Evolutionary conservation across 2,329 filamentous ascomycete genomes (phyloP).

Genomic region (Beauveria varroae): DNA sequence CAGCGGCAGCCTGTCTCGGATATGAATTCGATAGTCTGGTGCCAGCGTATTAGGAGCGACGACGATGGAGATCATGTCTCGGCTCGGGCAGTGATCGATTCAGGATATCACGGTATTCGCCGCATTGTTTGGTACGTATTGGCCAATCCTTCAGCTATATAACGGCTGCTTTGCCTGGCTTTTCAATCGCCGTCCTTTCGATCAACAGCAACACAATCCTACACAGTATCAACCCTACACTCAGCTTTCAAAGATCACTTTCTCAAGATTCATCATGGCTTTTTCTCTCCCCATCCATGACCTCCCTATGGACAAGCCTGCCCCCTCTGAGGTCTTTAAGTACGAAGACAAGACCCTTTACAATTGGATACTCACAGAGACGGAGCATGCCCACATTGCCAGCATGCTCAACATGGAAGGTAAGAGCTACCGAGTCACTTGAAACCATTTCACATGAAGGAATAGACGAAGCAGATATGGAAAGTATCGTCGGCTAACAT

Average conservation of each 20-base stretch:
- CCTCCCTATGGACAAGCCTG: slow-evolving; percentile 1
- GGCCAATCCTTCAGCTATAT: not conserved
- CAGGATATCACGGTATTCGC: no score
- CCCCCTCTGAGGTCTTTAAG: not conserved
- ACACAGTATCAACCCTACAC: not conserved
- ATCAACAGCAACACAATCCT: not conserved
- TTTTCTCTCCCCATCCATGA: not conserved
- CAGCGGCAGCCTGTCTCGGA: not conserved
- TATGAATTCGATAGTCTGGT: not conserved
- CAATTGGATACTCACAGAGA: not conserved
- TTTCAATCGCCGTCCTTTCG: no score
- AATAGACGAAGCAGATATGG: no score
- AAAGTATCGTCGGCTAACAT: not conserved
- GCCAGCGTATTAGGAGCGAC: not conserved
- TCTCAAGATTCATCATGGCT: not conserved
- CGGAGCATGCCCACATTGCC: slow-evolving; percentile 8
- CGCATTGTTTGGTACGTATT: not conserved
- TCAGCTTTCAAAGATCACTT: not conserved
- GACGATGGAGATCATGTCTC: not conserved
- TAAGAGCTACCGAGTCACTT: not conserved
- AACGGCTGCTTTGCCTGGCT: not conserved
- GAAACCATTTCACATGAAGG: no score
- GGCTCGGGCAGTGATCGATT: not conserved
- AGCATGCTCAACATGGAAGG: slow-evolving; percentile 3
- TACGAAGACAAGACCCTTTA: not conserved